These are phyloP conservation scores for Maudiozyma pseudohumilis DNA, from an alignment of 805 yeast genomes.

Conservation along the genomic window DNA sequence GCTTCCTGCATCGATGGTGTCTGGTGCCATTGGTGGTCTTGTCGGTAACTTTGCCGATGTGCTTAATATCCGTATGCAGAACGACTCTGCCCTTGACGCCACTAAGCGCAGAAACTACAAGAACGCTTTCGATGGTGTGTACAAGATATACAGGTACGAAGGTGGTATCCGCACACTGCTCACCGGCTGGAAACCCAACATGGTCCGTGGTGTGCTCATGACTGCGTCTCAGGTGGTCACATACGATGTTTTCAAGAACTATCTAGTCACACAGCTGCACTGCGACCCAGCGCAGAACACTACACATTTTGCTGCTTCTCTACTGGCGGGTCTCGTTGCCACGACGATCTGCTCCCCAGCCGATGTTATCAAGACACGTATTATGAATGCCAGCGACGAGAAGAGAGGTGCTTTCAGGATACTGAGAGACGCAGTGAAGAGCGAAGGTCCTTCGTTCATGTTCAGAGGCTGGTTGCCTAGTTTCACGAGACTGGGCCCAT, in stretches of 20 bases:
- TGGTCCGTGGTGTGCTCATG: slow-evolving; percentile 76
- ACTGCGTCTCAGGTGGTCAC: slow-evolving; percentile 87
- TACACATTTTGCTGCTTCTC: slow-evolving; percentile 71
- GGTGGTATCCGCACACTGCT: slow-evolving; percentile 50
- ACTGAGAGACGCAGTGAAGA: slow-evolving; percentile 43
- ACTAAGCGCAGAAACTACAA: slow-evolving; percentile 62
- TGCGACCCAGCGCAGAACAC: slow-evolving; percentile 51
- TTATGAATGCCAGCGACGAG: slow-evolving; percentile 50
- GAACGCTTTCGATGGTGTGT: slow-evolving; percentile 70
- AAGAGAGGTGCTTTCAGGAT: slow-evolving; percentile 43
- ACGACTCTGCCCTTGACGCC: slow-evolving; percentile 60
- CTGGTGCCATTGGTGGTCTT: slow-evolving; percentile 76
- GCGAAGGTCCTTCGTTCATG: slow-evolving; percentile 71
- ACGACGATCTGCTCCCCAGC: slow-evolving; percentile 91
- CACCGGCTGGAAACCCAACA: slow-evolving; percentile 70
- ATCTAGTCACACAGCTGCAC: slow-evolving; percentile 40
- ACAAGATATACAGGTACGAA: slow-evolving; percentile 50
- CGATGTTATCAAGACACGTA: slow-evolving; percentile 80
- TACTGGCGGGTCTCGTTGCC: slow-evolving; percentile 78
- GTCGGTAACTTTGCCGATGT: slow-evolving; percentile 86
- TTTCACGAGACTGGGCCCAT: slow-evolving; percentile 78
- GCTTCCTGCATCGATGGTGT: slow-evolving; percentile 72
- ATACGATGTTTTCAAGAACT: slow-evolving; percentile 61
- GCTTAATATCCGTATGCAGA: slow-evolving; percentile 84
- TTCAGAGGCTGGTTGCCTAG: slow-evolving; percentile 90